Conservation (phyloP, 176 grass and related monocot species). For the Oryza rufipogon region DNA sequence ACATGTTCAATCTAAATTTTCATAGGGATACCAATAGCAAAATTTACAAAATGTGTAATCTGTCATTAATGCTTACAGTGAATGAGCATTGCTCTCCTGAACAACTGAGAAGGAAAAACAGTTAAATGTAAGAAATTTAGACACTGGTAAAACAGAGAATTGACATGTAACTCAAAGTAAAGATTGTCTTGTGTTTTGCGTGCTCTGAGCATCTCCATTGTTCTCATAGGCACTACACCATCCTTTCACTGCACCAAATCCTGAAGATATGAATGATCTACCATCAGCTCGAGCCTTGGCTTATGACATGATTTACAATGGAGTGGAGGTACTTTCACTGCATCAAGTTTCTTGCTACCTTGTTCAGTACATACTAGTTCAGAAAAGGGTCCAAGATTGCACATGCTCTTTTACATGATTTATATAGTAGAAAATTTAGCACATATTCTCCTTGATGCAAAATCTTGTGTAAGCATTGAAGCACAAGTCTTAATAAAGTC, state of each 20-base stretch:
- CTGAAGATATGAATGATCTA: slow-evolving; percentile 87
- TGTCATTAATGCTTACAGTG: not conserved
- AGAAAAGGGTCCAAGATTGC: not conserved
- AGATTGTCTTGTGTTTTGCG: slow-evolving; percentile 2
- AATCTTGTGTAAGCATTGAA: not conserved
- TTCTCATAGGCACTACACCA: slow-evolving; percentile 82
- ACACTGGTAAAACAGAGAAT: not conserved
- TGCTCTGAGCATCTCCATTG: slow-evolving; percentile 14
- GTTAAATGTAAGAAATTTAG: not conserved
- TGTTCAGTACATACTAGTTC: not conserved
- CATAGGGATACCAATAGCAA: not conserved
- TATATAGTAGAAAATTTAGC: not conserved
- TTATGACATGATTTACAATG: slow-evolving; percentile 97
- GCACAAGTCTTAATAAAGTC: not conserved
- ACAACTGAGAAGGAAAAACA: not conserved
- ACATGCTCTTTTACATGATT: not conserved
- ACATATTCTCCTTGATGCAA: not conserved
- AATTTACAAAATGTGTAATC: not conserved
- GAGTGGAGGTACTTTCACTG: slow-evolving; percentile 70
- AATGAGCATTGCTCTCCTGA: not conserved
- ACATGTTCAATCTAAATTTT: not conserved
- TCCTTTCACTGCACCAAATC: slow-evolving; percentile 98
- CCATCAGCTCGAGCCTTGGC: slow-evolving; percentile 85
- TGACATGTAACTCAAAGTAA: not conserved
- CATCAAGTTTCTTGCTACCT: not conserved